Evolutionary conservation across 108 stramenopile species (phyloP), one percentile per base, ranked within the genome.

Genomic region (Seminavis robusta): DNA sequence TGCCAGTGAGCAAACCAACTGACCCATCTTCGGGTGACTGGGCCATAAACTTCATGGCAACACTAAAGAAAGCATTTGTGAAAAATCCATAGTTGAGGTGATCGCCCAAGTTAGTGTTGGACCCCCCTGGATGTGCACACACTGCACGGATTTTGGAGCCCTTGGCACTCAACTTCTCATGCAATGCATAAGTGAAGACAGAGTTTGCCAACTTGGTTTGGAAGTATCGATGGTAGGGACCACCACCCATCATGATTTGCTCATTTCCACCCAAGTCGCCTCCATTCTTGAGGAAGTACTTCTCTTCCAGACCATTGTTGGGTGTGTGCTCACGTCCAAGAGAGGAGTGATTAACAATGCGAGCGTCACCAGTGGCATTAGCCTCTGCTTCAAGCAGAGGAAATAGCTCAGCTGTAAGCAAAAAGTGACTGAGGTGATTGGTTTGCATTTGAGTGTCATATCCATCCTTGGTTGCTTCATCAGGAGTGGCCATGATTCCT

Each of bases 201-300:
- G 74, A 54, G 45, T 86, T 86, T 25, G 84, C 79, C 10, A 86
- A 58, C 41, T 86, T 81, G 19, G 71, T 62, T 48, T 82, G 84
- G 25, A 17, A 33, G 64, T 83, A 83, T 4, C 81, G 61, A n/a
- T n/a, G n/a, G n/a, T n/a, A n/a, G n/a, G n/a, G n/a, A 23, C 63
- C 50, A 15, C 34, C 3, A 9, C 48, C 37, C 47, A 42, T 26
- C 0, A 26, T 29, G 1, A 28, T 32, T n/a, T 20, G 15, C 11
- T 42, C 55, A 36, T 74, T 41, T 36, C 76, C 79, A n/a, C 74
- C 81, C 26, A 80, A 43, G 36, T 61, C 71, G 7, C 75, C 75
- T 24, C 48, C 77, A 7, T 59, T 47, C 40, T 69, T 65, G 13
- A 13, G 47, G 23, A 80, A 76, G 46, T 88, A 76, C 34, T 67